A percentile compares a stretch with the other conserved stretches of the same genome.
phyloP scores from a whole-genome alignment of 148 eudicot species.

The Diospyros kaki region DNA sequence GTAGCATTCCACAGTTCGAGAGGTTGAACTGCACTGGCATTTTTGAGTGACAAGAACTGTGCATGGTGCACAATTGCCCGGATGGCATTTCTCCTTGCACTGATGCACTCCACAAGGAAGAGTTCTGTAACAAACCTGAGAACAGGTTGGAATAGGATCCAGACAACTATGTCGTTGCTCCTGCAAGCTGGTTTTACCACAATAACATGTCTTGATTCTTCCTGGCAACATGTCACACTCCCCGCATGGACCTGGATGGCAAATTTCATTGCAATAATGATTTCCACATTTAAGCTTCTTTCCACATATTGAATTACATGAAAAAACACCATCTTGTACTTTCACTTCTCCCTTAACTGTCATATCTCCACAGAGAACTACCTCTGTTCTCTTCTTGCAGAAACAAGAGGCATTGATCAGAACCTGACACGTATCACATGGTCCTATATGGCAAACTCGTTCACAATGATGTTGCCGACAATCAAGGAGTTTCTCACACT shows the following conservation, averaged over 20 bases:
- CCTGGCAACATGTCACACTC: slow-evolving; percentile 78
- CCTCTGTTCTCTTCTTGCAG: slow-evolving; percentile 76
- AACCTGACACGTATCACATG: slow-evolving; percentile 70
- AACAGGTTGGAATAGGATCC: slow-evolving; percentile 83
- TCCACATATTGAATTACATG: slow-evolving; percentile 59
- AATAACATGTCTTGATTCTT: slow-evolving; percentile 63
- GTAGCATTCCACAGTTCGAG: slow-evolving; percentile 76
- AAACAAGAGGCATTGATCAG: slow-evolving; percentile 70
- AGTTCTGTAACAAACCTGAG: slow-evolving; percentile 53
- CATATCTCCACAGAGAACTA: slow-evolving; percentile 80
- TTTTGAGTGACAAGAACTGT: slow-evolving; percentile 61
- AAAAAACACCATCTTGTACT: slow-evolving; percentile 61
- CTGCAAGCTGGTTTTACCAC: slow-evolving; percentile 65
- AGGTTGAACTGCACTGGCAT: slow-evolving; percentile 82
- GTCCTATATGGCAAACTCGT: slow-evolving; percentile 67
- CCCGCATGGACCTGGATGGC: slow-evolving; percentile 92
- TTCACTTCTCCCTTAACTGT: slow-evolving; percentile 69
- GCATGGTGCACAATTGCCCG: slow-evolving; percentile 75
- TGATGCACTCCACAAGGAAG: slow-evolving; percentile 75
- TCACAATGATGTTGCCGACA: slow-evolving; percentile 79
- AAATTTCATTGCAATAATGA: slow-evolving; percentile 60
- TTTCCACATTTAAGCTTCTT: slow-evolving; percentile 64
- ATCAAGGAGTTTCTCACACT: slow-evolving; percentile 63
- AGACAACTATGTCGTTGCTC: slow-evolving; percentile 63
- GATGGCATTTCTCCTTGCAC: slow-evolving; percentile 69